A percentile compares a stretch with the other conserved stretches of the same genome.
phyloP scores from a whole-genome alignment of 768 basidiomycete species.

The Lactarius vividus region DNA sequence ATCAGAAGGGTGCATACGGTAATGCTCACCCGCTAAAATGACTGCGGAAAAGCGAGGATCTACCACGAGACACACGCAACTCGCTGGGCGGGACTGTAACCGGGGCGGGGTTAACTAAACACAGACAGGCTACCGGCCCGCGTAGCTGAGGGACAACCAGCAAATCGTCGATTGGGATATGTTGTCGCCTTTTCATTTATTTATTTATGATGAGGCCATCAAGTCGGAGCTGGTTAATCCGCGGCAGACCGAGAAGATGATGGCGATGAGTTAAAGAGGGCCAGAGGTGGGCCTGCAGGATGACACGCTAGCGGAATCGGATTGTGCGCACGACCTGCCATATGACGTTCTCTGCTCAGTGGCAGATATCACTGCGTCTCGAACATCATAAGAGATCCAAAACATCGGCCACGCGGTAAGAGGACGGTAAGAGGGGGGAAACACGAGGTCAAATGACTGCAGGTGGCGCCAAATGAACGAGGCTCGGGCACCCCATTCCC shows the following conservation, averaged over 20 bases:
- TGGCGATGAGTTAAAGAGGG: background rate
- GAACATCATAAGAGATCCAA: slow-evolving; percentile 19
- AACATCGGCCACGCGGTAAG: slow-evolving; percentile 20
- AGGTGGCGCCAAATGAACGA: slow-evolving; percentile 11
- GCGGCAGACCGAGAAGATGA: slow-evolving; percentile 1
- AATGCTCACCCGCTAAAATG: background rate
- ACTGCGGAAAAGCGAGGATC: background rate
- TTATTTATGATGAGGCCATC: background rate
- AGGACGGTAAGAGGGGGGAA: slow-evolving; percentile 6
- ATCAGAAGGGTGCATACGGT: background rate
- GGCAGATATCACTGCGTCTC: slow-evolving; percentile 12
- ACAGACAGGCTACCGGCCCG: slow-evolving; percentile 2
- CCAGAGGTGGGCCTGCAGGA: slow-evolving; percentile 9
- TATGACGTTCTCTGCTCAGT: slow-evolving; percentile 19
- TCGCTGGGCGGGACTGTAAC: background rate
- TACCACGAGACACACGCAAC: slow-evolving; percentile 9
- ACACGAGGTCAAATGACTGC: slow-evolving; percentile 21
- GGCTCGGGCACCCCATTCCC: background rate
- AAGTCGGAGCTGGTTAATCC: slow-evolving; percentile 8
- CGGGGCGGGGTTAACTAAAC: slow-evolving; percentile 11
- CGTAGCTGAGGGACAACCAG: background rate
- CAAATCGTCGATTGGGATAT: background rate
- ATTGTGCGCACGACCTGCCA: background rate
- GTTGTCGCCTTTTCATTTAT: background rate
- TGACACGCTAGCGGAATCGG: background rate